Base-by-base conservation (phyloP, 495 filamentous ascomycete species). In the Darksidea phi region DNA sequence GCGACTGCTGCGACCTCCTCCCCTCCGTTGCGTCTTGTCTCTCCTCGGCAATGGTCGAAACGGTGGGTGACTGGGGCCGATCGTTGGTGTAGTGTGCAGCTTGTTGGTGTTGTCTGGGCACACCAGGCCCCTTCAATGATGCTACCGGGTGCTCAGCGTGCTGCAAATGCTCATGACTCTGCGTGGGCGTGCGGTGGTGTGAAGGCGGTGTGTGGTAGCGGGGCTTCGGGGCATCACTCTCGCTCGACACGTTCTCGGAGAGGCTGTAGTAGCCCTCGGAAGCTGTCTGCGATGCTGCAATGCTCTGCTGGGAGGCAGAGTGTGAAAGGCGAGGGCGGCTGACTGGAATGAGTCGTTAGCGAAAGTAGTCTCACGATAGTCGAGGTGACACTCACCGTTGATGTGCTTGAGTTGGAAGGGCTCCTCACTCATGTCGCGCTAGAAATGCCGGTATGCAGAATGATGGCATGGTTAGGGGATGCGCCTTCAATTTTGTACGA, bases 261-360 rank as follows among this genome's bases (percentile, higher is more conserved):
- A 85, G 76, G n/a, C 83, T 86, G 68, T 83, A 85, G 71, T 86
- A 87, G 72, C 87, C 82, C 74, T 87, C 84, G 41, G 85, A 86
- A 41, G 84, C 84, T 45, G 83, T 81, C 74, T 86, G 82, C 41
- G 84, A 86, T 46, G 84, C 85, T 47, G 84, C 76, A 50, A 84
- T 72, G 45, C 83, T 87, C 64, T 85, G 85, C 59, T 77, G 76
- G 0, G 83, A 86, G 58, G 76, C 67, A 50, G 77, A 72, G 57
- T 80, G 77, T 18, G 77, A 70, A 43, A 87, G 63, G 69, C 82
- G 82, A 2, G 75, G 75, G 34, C 59, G 70, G 59, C 66, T 74
- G 49, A 74, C 75, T 76, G 43, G 6, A 20, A n/a, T 10, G n/a
- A 41, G 11, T 34, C 24, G 48, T 48, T 52, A 48, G 51, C 18